Base-by-base conservation (phyloP, 345 rosid genomes). In the Ricinus communis region DNA sequence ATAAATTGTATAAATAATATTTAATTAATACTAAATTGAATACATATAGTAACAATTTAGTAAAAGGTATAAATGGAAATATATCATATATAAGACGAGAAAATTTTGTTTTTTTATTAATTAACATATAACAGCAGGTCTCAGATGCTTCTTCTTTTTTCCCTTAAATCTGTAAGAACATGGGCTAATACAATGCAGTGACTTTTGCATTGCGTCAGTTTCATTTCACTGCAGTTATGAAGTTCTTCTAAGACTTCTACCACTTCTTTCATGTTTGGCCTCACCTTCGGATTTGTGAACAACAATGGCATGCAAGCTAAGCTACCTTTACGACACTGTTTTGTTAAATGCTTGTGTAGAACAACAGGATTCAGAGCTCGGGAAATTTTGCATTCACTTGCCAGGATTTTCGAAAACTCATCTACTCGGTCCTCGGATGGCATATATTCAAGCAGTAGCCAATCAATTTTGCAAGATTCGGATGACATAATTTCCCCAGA, bases 361-460 rank as follows among this genome's bases (percentile, higher is more conserved):
- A 71, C 49, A 15, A 70, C 56, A 30, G 71, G 60, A 65, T 71
- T 70, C 67, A 65, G 3, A 9, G 57, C 62, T 50, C 65, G 79
- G 27, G 49, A 58, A 27, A 70, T 24, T 65, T 5, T 76, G 28
- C 71, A 64, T 28, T 65, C 69, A 22, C 56, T 59, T 8, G 64
- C 65, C 71, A 56, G 62, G 71, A 38, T 8, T 22, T 52, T 65
- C 8, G 79, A 75, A 71, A 75, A 71, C 30, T 65, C 68, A 22
- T 55, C 75, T 27, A 71, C 58, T 6, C 65, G 65, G 22, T 76
- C 71, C 71, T 61, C 60, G 9, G 55, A 19, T 15, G 79, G 79
- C 62, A 66, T 65, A 67, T 76, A 33, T 76, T 76, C 16, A 76
- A 51, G 63, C 80, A 76, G 33, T 76, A 76, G 5, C 80, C 80